These are phyloP conservation scores for Proliferodiscus dingleyae DNA, from an alignment of 2,329 filamentous ascomycete genomes.

Conservation along the genomic window DNA sequence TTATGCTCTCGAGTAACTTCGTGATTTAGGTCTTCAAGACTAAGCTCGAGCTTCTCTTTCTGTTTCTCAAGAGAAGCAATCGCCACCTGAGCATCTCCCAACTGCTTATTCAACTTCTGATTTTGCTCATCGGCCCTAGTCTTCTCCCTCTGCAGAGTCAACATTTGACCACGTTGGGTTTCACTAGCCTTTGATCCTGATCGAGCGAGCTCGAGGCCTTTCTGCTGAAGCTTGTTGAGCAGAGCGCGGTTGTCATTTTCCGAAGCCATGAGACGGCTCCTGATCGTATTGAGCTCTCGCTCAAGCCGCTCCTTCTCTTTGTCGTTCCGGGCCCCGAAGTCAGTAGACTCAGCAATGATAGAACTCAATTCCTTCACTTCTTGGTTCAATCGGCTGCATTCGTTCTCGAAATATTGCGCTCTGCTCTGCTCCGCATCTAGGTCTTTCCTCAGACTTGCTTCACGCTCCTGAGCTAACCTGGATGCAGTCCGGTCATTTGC, in stretches of 20 bases:
- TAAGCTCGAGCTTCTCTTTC: slow-evolving; percentile 85
- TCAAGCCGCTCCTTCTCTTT: slow-evolving; percentile 92
- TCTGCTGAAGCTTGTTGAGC: slow-evolving; percentile 96
- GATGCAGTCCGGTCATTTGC: slow-evolving; percentile 76
- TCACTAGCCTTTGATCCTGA: slow-evolving; percentile 84
- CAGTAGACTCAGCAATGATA: slow-evolving; percentile 81
- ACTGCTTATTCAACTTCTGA: slow-evolving; percentile 72
- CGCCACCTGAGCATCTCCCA: slow-evolving; percentile 78
- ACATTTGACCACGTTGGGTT: slow-evolving; percentile 70
- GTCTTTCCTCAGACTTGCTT: slow-evolving; percentile 71
- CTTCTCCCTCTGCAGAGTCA: slow-evolving; percentile 78
- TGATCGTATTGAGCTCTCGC: slow-evolving; percentile 83
- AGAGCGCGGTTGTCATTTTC: slow-evolving; percentile 94
- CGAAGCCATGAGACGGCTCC: slow-evolving; percentile 81
- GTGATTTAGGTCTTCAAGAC: slow-evolving; percentile 86
- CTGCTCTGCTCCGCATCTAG: slow-evolving; percentile 74
- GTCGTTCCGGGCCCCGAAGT: slow-evolving; percentile 84
- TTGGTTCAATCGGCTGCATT: slow-evolving; percentile 69
- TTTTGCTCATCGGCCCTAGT: slow-evolving; percentile 76
- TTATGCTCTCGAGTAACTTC: slow-evolving; percentile 89
- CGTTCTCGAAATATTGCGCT: slow-evolving; percentile 72
- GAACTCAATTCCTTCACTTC: slow-evolving; percentile 84
- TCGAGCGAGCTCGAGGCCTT: slow-evolving; percentile 91
- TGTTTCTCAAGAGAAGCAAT: slow-evolving; percentile 87
- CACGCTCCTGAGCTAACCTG: slow-evolving; percentile 72